phyloP scores from a whole-genome alignment of 805 yeast species.

The Schizosaccharomyces lindneri region DNA sequence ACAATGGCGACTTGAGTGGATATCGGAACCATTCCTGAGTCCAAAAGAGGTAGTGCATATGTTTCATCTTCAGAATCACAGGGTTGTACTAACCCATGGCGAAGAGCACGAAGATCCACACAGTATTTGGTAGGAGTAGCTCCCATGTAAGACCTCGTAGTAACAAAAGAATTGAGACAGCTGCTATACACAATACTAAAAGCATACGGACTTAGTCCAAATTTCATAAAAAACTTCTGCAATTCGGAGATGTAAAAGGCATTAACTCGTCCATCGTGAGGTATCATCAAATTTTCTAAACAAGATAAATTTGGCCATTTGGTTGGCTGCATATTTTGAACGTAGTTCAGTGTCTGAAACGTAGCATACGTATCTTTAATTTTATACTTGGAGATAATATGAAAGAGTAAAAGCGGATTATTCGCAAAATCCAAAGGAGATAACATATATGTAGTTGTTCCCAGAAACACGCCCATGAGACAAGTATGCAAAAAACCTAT shows the following conservation, averaged over 20 bases:
- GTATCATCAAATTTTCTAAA: conserved; percentile 62
- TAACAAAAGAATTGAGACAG: conserved; percentile 53
- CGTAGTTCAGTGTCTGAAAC: conserved; percentile 56
- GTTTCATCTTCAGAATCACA: conserved; percentile 52
- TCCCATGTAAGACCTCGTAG: conserved; percentile 67
- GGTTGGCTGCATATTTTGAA: conserved; percentile 34
- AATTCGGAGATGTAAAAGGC: conserved; percentile 30
- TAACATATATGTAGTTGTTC: conserved; percentile 60
- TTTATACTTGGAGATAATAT: conserved; percentile 46
- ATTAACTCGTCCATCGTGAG: conserved; percentile 53
- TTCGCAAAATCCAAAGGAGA: conserved; percentile 55
- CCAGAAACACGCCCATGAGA: conserved; percentile 35
- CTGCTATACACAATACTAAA: conserved; percentile 60
- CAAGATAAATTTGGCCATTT: conserved; percentile 35
- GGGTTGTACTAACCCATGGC: conserved; percentile 68
- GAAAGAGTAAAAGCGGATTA: conserved; percentile 46
- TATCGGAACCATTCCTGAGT: conserved; percentile 87
- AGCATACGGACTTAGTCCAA: conserved; percentile 41
- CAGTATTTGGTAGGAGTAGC: conserved; percentile 71
- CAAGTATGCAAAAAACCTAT: conserved; percentile 75
- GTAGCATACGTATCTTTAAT: conserved; percentile 73
- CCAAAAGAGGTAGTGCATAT: conserved; percentile 25
- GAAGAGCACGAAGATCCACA: conserved; percentile 63
- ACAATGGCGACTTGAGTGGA: conserved; percentile 85
- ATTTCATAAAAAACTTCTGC: conserved; percentile 34